phyloP scores from a whole-genome alignment of 2,329 filamentous ascomycete genomes.

The Verticillium isaacii region DNA sequence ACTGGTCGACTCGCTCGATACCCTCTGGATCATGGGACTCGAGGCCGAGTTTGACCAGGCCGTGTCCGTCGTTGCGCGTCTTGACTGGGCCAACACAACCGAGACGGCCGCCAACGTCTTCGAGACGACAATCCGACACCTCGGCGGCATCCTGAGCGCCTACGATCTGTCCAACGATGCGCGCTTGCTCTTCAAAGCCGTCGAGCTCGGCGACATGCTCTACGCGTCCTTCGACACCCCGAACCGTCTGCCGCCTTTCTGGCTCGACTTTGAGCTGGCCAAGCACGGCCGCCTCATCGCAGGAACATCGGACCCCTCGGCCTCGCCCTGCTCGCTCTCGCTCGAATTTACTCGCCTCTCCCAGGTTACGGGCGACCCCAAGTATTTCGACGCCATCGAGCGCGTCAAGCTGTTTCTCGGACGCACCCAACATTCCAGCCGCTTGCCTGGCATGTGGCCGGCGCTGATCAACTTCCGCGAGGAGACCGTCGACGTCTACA shows the following conservation, averaged over 20 bases:
- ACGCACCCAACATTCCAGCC: slow-evolving; percentile 58
- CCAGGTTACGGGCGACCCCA: slow-evolving; percentile 68
- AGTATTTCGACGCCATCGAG: slow-evolving; percentile 69
- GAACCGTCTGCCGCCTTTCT: slow-evolving; percentile 53
- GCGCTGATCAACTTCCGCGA: slow-evolving; percentile 53
- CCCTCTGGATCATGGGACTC: slow-evolving; percentile 50
- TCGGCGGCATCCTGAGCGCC: slow-evolving; percentile 63
- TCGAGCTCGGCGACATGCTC: slow-evolving; percentile 59
- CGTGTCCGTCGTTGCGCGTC: slow-evolving; percentile 33
- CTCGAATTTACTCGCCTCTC: slow-evolving; percentile 70
- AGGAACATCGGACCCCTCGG: slow-evolving; percentile 31
- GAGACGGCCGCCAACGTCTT: slow-evolving; percentile 38
- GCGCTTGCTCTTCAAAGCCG: slow-evolving; percentile 54
- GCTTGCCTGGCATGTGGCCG: slow-evolving; percentile 71
- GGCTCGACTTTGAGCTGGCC: slow-evolving; percentile 10
- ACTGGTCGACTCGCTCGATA: slow-evolving; percentile 43
- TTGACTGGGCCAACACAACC: slow-evolving; percentile 38
- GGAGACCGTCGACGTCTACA: slow-evolving; percentile 31
- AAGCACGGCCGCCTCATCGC: slow-evolving; percentile 8
- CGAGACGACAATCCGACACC: slow-evolving; percentile 67
- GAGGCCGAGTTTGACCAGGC: slow-evolving; percentile 44
- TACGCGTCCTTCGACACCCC: slow-evolving; percentile 65
- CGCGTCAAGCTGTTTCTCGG: slow-evolving; percentile 65
- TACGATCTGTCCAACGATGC: slow-evolving; percentile 60
- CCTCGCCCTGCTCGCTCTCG: slow-evolving; percentile 58